A percentile compares a stretch with the other conserved stretches of the same genome.
These are phyloP conservation scores for Paraurostyla sp. DNA, from an alignment of 73 alveolate genomes.

Conservation along the genomic window DNA sequence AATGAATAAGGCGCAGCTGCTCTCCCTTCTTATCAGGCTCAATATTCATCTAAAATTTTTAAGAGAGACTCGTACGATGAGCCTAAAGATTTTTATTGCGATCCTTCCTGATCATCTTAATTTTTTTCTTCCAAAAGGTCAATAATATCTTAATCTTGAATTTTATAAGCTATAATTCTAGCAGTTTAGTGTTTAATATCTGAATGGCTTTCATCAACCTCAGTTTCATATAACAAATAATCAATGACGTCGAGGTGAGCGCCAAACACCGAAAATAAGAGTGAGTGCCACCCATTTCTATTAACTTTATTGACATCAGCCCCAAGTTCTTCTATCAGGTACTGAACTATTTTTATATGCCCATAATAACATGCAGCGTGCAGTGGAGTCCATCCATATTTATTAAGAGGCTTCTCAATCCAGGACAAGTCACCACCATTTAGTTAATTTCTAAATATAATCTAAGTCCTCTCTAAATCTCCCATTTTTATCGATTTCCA, in stretches of 20 bases:
- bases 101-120: not conserved
- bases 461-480: not conserved
- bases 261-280: constrained; percentile 59
- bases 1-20: not conserved
- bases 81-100: not conserved
- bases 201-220: not conserved
- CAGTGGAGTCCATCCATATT: constrained; percentile 81
- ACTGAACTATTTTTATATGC: not conserved
- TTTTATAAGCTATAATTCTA: not conserved
- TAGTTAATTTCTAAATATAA: not conserved
- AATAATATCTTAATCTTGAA: not conserved
- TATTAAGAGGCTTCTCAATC: constrained; percentile 40
- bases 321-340: not conserved
- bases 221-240: constrained; percentile 45
- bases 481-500: constrained; percentile 29
- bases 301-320: constrained; percentile 32
- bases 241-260: constrained; percentile 55
- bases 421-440: not conserved
- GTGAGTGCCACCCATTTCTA: constrained; percentile 58
- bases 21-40: not conserved
- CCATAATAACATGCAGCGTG: constrained; percentile 83
- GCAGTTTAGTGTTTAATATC: not conserved
- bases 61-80: not conserved
- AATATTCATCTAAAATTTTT: constrained; percentile 12
- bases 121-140: not conserved